Conservation (phyloP, 2,329 filamentous ascomycete species). For the Harringtonia aguacate region DNA sequence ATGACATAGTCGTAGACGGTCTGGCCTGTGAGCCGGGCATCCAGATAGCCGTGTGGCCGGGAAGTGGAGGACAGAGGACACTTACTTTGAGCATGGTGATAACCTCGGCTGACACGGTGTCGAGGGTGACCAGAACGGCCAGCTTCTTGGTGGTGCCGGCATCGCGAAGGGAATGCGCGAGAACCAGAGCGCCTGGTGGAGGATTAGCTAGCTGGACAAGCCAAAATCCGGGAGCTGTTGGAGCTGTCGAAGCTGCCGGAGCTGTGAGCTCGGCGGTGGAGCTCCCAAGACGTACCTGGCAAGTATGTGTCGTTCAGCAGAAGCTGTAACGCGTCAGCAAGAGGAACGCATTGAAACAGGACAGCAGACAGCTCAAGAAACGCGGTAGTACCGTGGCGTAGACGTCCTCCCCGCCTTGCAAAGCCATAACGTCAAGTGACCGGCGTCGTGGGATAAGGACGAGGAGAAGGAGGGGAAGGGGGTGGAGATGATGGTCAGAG, state of each 20-base stretch:
- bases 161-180: slow-evolving; percentile 91
- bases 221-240: too few relatives aligned
- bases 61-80: slow-evolving; percentile 3
- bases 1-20: slow-evolving; percentile 81
- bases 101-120: slow-evolving; percentile 64
- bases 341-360: neutral
- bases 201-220: neutral
- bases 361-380: neutral
- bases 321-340: slow-evolving; percentile 47
- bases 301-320: slow-evolving; percentile 87
- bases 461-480: neutral
- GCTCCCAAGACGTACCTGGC: slow-evolving; percentile 51
- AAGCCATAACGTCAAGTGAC: slow-evolving; percentile 22
- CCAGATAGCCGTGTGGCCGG: neutral
- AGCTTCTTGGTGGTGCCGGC: slow-evolving; percentile 77
- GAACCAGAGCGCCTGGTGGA: slow-evolving; percentile 71
- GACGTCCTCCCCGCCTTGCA: slow-evolving; percentile 33
- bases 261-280: neutral
- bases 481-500: too few relatives aligned
- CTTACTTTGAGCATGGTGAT: slow-evolving; percentile 68
- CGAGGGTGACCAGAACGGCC: slow-evolving; percentile 71
- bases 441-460: neutral
- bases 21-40: slow-evolving; percentile 27
- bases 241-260: too few relatives aligned
- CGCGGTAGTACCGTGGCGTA: slow-evolving; percentile 43